These are phyloP conservation scores for Luffa acutangula DNA, from an alignment of 306 rosid species.

Conservation along the genomic window DNA sequence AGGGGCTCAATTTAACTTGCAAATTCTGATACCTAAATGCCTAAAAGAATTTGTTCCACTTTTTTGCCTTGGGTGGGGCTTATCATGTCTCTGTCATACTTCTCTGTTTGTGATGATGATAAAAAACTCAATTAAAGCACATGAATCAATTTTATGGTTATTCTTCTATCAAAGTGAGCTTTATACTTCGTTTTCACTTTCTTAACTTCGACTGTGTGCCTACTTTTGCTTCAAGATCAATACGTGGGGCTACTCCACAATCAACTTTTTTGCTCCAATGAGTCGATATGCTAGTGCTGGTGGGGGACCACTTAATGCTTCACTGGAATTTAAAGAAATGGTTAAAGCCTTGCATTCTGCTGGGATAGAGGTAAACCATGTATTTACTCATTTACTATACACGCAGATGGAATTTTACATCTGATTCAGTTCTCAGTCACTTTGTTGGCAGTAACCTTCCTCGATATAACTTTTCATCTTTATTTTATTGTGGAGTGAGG, in stretches of 20 bases:
- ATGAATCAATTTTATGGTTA: neutral
- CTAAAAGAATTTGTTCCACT: neutral
- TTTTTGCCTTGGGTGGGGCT: neutral
- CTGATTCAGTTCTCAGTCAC: neutral
- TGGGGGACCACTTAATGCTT: conserved; percentile 84
- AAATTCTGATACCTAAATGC: neutral
- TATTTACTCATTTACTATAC: conserved; percentile 10
- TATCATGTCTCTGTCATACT: neutral
- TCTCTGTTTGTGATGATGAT: neutral
- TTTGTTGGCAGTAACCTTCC: neutral
- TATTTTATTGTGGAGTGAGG: conserved; percentile 8
- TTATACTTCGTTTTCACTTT: neutral
- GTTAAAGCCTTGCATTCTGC: conserved; percentile 87
- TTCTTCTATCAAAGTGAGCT: neutral
- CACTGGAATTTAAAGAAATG: conserved; percentile 82
- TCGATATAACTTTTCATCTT: neutral
- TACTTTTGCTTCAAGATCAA: conserved; percentile 46
- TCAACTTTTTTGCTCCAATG: conserved; percentile 95
- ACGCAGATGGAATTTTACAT: neutral
- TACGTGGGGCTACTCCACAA: conserved; percentile 98
- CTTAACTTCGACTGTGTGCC: neutral
- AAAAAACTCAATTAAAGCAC: neutral
- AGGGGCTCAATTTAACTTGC: neutral
- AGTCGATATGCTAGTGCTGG: conserved; percentile 96
- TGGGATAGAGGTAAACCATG: conserved; percentile 75